phyloP scores from a whole-genome alignment of 2,329 filamentous ascomycete genomes.

The Proliferodiscus dingleyae region DNA sequence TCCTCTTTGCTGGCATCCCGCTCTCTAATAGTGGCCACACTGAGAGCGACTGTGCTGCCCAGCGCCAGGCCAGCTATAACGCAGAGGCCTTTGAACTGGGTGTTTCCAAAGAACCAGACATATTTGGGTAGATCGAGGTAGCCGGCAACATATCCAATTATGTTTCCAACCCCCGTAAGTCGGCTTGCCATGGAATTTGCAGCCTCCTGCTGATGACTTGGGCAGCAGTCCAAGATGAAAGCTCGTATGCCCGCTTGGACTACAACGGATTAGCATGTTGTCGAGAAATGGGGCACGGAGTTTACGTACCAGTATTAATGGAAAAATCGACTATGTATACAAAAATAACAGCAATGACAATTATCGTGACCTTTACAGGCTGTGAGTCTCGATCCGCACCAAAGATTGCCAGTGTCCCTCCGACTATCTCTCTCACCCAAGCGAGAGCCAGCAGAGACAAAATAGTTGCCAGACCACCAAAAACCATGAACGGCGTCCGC shows the following conservation, averaged over 20 bases:
- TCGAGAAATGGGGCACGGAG: neutral
- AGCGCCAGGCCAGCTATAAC: constrained; percentile 76
- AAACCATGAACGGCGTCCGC: constrained; percentile 76
- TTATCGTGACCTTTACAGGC: constrained; percentile 60
- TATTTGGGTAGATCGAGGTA: constrained; percentile 72
- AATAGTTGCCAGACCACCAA: constrained; percentile 62
- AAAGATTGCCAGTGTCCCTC: constrained; percentile 62
- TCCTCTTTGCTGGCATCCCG: constrained; percentile 73
- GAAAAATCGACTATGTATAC: constrained; percentile 91
- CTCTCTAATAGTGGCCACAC: constrained; percentile 65
- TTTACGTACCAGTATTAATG: constrained; percentile 74
- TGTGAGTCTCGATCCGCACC: constrained; percentile 62
- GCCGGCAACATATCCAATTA: constrained; percentile 82
- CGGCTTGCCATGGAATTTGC: constrained; percentile 94
- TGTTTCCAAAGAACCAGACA: constrained; percentile 76
- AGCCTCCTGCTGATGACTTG: constrained; percentile 77
- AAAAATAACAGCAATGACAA: constrained; percentile 75
- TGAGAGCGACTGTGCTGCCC: constrained; percentile 63
- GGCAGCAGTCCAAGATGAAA: constrained; percentile 90
- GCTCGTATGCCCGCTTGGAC: constrained; percentile 89
- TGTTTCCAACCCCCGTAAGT: constrained; percentile 82
- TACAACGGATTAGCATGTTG: constrained; percentile 25
- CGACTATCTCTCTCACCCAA: constrained; percentile 70
- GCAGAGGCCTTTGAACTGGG: constrained; percentile 90
- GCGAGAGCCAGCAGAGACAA: constrained; percentile 64